Conservation (phyloP, 495 filamentous ascomycete species). For the Darksidea phi region DNA sequence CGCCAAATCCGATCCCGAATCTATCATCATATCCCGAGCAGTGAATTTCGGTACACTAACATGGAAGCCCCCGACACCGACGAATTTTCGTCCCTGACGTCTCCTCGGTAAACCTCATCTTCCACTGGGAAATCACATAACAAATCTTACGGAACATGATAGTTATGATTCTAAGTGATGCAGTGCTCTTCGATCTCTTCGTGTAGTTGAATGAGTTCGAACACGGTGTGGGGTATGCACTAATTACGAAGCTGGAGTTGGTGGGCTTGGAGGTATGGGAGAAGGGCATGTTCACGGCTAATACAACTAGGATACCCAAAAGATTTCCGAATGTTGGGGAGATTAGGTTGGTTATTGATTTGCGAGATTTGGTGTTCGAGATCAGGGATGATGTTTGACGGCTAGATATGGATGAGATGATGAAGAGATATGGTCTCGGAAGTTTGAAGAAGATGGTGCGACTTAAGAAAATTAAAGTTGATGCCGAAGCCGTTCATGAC, state of each 20-base stretch:
- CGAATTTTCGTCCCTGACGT: not conserved
- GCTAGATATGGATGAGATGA: slow-evolving; percentile 4
- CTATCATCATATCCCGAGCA: not conserved
- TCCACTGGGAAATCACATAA: not conserved
- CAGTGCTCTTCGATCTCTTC: slow-evolving; percentile 5
- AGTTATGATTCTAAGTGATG: not conserved
- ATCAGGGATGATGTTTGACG: not conserved
- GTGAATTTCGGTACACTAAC: not conserved
- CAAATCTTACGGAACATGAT: slow-evolving; percentile 1
- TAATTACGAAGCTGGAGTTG: slow-evolving; percentile 2
- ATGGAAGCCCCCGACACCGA: slow-evolving; percentile 4
- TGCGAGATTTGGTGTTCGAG: slow-evolving; percentile 1
- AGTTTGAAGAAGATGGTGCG: not conserved
- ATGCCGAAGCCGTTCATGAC: slow-evolving; percentile 8
- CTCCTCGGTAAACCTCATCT: not conserved
- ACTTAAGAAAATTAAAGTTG: slow-evolving; percentile 1
- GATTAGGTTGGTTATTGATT: slow-evolving; percentile 1
- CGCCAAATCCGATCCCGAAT: not conserved
- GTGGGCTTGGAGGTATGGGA: slow-evolving; percentile 3
- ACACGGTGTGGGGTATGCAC: not conserved
- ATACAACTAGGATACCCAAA: not conserved
- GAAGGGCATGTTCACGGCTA: not conserved
- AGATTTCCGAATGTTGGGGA: slow-evolving; percentile 2
- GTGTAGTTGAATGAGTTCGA: slow-evolving; percentile 3
- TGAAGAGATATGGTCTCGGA: slow-evolving; percentile 1